Base-by-base conservation (phyloP, 257 asterid species). In the Misopates orontium region DNA sequence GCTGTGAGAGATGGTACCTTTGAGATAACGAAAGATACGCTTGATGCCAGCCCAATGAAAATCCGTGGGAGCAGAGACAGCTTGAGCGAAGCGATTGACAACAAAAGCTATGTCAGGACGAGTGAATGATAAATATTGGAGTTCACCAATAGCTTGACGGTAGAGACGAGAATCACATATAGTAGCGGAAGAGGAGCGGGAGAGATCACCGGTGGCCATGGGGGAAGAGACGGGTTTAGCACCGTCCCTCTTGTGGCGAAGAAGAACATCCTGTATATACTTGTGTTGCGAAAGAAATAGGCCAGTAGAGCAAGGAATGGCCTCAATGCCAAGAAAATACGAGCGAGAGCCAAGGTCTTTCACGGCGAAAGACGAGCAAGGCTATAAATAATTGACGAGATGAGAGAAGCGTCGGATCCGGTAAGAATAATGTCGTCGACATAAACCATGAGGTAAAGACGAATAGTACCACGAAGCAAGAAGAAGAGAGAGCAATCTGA, bases 351-450 rank as follows among this genome's bases (percentile, higher is more conserved):
- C 60, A 40, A 66, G 16, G 53, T 50, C 7, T 41, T 1, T 0
- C 25, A 28, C 13, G 9, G 18, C n/a, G n/a, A n/a, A n/a, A n/a
- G n/a, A n/a, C 14, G 13, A 11, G 1, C 12, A 28, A 28, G 3
- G 3, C 4, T 2, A 28, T 3, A 28, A 17, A 21, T 23, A 11
- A 66, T 14, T 1, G 9, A 6, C 16, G 21, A 14, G 18, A 49
- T 22, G 4, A 40, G 14, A 0, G 0, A 0, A 4, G 0, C 0
- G 21, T 13, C 10, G 18, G 48, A 22, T 0, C 57, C 64, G 0
- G 63, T 36, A 15, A 66, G 31, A 3, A 67, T n/a, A 14, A 67
- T 4, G 10, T 68, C 66, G 18, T 57, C 44, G 0, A 58, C 73
- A 28, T 60, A 58, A 6, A 59, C 31, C 7, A 13, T 8, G 4